phyloP scores from a whole-genome alignment of 306 rosid species.

The Corylus heterophylla region DNA sequence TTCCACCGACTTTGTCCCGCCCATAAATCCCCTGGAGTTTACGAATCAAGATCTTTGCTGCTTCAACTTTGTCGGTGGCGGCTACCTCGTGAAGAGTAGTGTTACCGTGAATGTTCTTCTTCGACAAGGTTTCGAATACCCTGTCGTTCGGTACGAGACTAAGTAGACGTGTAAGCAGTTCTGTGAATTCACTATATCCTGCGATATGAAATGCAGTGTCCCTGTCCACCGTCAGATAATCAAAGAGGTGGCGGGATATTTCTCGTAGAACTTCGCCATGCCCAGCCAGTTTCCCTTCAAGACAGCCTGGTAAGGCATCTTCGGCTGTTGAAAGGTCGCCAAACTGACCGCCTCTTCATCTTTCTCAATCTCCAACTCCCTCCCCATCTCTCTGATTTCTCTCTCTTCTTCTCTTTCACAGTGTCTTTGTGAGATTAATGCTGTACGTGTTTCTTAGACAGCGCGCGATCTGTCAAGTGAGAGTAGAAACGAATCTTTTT shows the following conservation, averaged over 20 bases:
- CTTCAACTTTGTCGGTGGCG: not conserved
- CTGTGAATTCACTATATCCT: not conserved
- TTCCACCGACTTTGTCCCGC: not conserved
- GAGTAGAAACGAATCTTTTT: not conserved
- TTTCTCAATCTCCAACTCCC: too few species aligned
- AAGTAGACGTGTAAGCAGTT: not conserved
- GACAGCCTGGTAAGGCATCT: constrained; percentile 1
- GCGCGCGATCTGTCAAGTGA: not conserved
- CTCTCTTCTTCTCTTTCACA: not conserved
- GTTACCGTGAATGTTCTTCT: not conserved
- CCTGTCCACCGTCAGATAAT: not conserved
- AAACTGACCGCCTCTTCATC: not conserved
- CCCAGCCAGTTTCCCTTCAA: not conserved
- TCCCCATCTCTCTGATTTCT: too few species aligned
- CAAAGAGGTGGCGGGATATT: too few species aligned
- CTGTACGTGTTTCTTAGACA: not conserved
- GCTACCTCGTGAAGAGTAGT: not conserved
- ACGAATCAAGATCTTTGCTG: not conserved
- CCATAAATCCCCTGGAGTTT: not conserved
- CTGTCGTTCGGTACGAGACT: not conserved
- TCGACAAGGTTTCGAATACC: too few species aligned
- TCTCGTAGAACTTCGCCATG: not conserved
- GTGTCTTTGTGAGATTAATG: not conserved
- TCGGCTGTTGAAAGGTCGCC: too few species aligned
- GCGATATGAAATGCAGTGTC: constrained; percentile 20